Evolutionary conservation across 805 yeast genomes (phyloP), one percentile per base, ranked within the genome.

Genomic region (Cyberlindnera nakhonratchasimensis): DNA sequence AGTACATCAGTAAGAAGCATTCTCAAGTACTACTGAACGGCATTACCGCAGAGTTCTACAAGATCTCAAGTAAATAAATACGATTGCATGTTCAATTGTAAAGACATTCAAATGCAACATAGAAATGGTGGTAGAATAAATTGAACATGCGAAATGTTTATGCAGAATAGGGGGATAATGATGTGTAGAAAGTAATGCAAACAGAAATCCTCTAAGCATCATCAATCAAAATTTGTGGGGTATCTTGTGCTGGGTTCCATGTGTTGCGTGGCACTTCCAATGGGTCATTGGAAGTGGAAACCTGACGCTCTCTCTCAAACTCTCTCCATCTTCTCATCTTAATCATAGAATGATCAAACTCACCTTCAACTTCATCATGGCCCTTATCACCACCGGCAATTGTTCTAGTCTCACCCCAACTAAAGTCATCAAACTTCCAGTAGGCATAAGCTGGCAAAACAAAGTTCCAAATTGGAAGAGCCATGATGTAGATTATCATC

Each of bases 371-470:
- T 19, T 72, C 85, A 34, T 79, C 84, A 59, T 86, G 93, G 14
- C 71, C 79, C 54, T 81, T 78, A 31, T 77, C 86, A 10, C 79
- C 88, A 18, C 80, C 83, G 20, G 75, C 75, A 37, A 88, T 79
- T n/a, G 81, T 74, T 70, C 96, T 75, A 2, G 96, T 90, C 46
- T 87, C 95, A 59, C 97, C 96, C 97, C 97, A 90, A 61, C 89
- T 80, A 65, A 90, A 90, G 61, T 90, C 96, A 64, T 90, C 97
- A 65, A 89, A 88, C 58, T 88, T 88, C 97, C 97, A 90, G 62
- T 73, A 89, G 0, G 96, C 84, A 63, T 90, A 88, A 11, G 80
- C 58, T 2, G 97, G 97, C 35, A 90, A 70, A 5, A 88, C 79
- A 57, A 90, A 83, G 63, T 89, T 90, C 97, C 97, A 90, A 42